phyloP scores from a whole-genome alignment of 129 eudicot species.

The Erigeron canadensis region DNA sequence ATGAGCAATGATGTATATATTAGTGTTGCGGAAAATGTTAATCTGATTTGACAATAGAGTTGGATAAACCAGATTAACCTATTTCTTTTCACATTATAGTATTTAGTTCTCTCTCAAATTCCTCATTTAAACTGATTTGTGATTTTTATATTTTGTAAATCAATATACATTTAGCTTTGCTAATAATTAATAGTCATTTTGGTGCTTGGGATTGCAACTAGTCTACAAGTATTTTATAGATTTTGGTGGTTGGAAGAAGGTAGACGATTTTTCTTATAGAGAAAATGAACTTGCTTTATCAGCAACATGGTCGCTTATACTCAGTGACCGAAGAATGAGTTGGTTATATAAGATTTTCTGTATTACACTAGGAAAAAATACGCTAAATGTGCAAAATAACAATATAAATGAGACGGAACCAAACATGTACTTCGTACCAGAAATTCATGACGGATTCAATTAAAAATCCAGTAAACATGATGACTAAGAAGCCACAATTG shows the following conservation, averaged over 20 bases:
- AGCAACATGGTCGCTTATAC: too few species aligned
- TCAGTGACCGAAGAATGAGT: not conserved
- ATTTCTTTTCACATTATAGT: not conserved
- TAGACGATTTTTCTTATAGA: not conserved
- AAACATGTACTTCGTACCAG: not conserved
- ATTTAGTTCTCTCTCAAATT: not conserved
- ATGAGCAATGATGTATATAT: too few species aligned
- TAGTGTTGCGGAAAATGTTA: too few species aligned
- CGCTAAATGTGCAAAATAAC: not conserved
- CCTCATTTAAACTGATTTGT: not conserved
- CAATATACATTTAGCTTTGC: not conserved
- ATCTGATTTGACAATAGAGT: too few species aligned
- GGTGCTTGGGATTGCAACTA: not conserved
- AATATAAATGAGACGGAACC: not conserved
- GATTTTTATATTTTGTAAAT: too few species aligned
- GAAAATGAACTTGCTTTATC: not conserved
- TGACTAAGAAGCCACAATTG: slow-evolving; percentile 24
- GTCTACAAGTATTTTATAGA: not conserved
- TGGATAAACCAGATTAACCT: too few species aligned
- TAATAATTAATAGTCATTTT: not conserved
- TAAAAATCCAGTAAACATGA: slow-evolving; percentile 1
- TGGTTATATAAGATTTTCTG: not conserved
- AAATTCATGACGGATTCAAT: not conserved
- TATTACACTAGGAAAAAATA: not conserved
- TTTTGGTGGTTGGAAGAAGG: not conserved